phyloP scores from a whole-genome alignment of 108 stramenopile species.

The Pinguiococcus pyrenoidosus region DNA sequence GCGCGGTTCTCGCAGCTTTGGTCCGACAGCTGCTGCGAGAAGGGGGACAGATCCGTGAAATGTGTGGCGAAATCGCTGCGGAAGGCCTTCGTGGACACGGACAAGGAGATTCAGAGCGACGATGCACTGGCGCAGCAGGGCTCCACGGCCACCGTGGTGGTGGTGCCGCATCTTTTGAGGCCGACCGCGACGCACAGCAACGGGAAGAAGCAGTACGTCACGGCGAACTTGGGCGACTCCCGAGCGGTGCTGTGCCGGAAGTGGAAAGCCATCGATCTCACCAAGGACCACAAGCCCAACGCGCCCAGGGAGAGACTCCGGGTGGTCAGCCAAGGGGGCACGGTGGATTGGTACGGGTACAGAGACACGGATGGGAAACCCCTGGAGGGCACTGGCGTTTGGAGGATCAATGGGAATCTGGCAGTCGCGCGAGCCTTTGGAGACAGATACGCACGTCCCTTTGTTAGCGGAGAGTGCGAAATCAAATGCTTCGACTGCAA shows the following conservation, averaged over 20 bases:
- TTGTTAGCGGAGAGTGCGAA: constrained; percentile 30
- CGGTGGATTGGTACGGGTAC: constrained; percentile 7
- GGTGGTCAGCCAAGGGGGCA: constrained; percentile 12
- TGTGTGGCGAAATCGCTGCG: too few relatives aligned
- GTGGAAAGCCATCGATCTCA: constrained; percentile 15
- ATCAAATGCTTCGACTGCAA: constrained; percentile 23
- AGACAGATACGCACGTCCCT: constrained; percentile 72
- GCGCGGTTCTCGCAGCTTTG: background rate
- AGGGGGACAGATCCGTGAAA: background rate
- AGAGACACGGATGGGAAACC: constrained; percentile 7
- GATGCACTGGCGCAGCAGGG: constrained; percentile 8
- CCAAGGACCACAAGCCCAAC: constrained; percentile 27
- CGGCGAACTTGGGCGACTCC: constrained; percentile 23
- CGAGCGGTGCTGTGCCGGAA: constrained; percentile 21
- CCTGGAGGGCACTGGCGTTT: constrained; percentile 46
- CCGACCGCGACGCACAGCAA: background rate
- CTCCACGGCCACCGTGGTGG: constrained; percentile 12
- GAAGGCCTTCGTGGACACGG: constrained; percentile 7
- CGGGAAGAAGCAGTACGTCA: background rate
- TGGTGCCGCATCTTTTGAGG: background rate
- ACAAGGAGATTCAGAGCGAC: background rate
- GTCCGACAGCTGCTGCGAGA: too few relatives aligned
- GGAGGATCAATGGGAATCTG: constrained; percentile 79
- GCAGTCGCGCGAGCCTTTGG: constrained; percentile 82
- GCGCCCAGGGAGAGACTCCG: constrained; percentile 9